Base-by-base conservation (phyloP, 805 yeast species). In the Suhomyces sp. region DNA sequence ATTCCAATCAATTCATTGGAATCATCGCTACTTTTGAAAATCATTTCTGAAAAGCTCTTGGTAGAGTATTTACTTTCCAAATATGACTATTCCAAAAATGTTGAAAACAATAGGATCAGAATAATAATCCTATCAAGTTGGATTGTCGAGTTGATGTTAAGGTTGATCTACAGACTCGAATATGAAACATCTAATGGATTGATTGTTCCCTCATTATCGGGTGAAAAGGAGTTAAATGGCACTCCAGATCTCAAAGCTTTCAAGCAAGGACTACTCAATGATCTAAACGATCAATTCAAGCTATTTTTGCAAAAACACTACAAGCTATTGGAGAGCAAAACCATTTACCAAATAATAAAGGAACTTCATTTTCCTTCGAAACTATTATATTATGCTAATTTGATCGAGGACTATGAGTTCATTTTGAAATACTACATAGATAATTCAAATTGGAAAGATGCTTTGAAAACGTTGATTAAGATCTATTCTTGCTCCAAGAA, bases 371-470 rank as follows among this genome's bases (percentile, higher is more conserved):
- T 87, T 52, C 79, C 79, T 46, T 76, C 79, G 0, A 87, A 85
- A 62, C 69, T 91, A 13, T 60, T 93, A 1, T 78, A 73, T 53
- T 89, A 80, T 67, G 92, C 97, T 0, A 82, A 81, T 31, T 62
- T 84, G 17, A 77, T 86, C 6, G 75, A 81, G 44, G 97, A 94
- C 64, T 82, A 78, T 62, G 82, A 81, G 44, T 87, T 79, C 65
- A 86, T 90, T 1, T 65, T 92, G 27, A 74, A 83, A 6, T 83
- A 86, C 65, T 83, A 91, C 80, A 77, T 92, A 10, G 80, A 84
- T 48, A 64, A 76, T 24, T 86, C 85, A 55, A 79, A 84, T 54
- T 94, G 97, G 96, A 65, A 72, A 12, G 85, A 85, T 51, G 87
- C 96, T 0, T 65, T 89, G 48, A 80, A 80, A 48, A 79, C 83